Base-by-base conservation (phyloP, 345 rosid genomes). In the Moringa oleifera region DNA sequence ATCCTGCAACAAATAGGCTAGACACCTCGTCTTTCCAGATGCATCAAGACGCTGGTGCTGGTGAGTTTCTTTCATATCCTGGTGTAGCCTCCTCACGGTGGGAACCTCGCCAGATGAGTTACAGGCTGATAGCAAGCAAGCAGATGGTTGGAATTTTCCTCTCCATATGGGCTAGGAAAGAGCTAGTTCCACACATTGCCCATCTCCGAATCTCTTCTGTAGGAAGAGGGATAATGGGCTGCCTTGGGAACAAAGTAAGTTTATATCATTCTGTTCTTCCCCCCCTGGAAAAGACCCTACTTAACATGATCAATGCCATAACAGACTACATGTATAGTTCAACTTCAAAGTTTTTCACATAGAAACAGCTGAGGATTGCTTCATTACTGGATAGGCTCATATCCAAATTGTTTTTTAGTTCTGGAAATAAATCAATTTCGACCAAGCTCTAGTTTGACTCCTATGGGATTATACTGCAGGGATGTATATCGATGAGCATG, bases 61-160 rank as follows among this genome's bases (percentile, higher is more conserved):
- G 75, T 1, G 79, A 74, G 6, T 36, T 69, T 18, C 63, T 72
- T 25, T 63, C 62, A 17, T 63, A 69, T 19, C 72, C 73, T 54
- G 75, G 76, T 65, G 62, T 58, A 10, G 78, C 77, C 11, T 52
- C 73, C 18, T 62, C 81, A 1, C 52, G 77, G 2, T 62, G 28
- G 55, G 41, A 72, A 41, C 65, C 71, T 1, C 57, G 73, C 23
- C 63, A 68, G 25, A 62, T 78, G 86, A 62, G 70, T 61, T 95
- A 87, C 59, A 58, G 81, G n/a, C 80, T 95, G 33, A 72, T 95
- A 22, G 77, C 88, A 1, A 85, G 93, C 73, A 95, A 91, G 85
- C 95, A 95, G 71, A 89, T 95, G 99, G 99, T 95, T 6, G 97
- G 96, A n/a, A 69, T 94, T 55, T 94, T 94, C 73, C 80, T 94